These are phyloP conservation scores for Tolypocladium guangdongense DNA, from an alignment of 2,329 filamentous ascomycete genomes.

Conservation along the genomic window DNA sequence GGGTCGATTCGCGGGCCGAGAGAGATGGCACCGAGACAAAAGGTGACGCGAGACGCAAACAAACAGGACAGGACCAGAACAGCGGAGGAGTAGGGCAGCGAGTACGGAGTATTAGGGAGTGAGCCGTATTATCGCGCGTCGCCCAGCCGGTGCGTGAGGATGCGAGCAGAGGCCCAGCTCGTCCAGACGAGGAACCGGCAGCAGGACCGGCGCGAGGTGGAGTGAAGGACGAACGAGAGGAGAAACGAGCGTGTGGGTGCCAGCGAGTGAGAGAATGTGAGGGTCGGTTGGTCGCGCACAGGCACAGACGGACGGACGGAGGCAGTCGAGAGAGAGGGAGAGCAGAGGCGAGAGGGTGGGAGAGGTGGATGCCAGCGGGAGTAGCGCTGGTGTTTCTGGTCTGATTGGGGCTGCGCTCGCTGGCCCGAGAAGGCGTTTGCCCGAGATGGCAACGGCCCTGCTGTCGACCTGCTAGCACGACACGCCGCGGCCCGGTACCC, in stretches of 20 bases:
- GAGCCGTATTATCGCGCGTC: neutral
- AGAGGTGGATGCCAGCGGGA: too few species aligned
- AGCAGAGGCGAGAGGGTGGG: neutral
- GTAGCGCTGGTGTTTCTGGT: neutral
- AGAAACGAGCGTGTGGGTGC: neutral
- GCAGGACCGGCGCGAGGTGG: neutral
- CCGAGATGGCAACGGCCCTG: too few species aligned
- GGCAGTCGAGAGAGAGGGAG: neutral
- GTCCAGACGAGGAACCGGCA: neutral
- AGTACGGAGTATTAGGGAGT: neutral
- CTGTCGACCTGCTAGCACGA: neutral
- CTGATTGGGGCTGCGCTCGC: too few species aligned
- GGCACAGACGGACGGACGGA: neutral
- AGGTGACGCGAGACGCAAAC: neutral
- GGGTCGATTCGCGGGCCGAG: neutral
- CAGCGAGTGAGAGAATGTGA: neutral
- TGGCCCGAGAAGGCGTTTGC: too few species aligned
- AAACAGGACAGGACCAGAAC: neutral
- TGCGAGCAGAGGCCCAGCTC: neutral
- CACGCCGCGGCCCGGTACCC: neutral
- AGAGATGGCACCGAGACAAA: neutral
- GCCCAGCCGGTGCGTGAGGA: neutral
- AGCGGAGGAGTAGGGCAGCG: neutral
- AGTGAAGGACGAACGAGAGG: neutral
- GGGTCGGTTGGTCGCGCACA: neutral